Base-by-base conservation (phyloP, 2,329 filamentous ascomycete genomes). In the Penicillium sp. region DNA sequence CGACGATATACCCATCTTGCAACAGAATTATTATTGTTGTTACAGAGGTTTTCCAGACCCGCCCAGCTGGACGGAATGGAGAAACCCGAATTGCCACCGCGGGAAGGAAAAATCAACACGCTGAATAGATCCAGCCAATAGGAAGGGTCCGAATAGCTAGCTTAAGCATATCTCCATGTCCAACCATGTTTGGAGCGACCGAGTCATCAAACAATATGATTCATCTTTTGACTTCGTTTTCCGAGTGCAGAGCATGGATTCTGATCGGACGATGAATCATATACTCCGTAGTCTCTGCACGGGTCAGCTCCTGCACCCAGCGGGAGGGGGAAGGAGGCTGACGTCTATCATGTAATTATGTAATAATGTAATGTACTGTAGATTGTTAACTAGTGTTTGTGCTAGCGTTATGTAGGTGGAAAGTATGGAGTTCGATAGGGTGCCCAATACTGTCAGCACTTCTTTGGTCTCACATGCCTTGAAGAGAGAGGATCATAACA, bases 71-170 rank as follows among this genome's bases (percentile, higher is more conserved):
- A 30, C 59, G 56, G 65, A 67, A 64, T 64, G 56, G 61, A 62
- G 58, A 56, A 54, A 38, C 65, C 65, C 65, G 57, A 59, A 44
- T 69, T 65, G 68, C 68, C 68, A 70, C 68, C 56, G 53, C 28
- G 59, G 19, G 33, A 54, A 53, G 47, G 59, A 57, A 61, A 60
- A 63, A 62, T 51, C 50, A 47, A 53, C 44, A 59, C 42, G 50
- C 61, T 42, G 10, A 40, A 64, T 53, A 33, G 57, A 59, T 53
- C 62, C 62, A 26, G 30, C 67, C 67, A 68, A 67, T 69, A 6
- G 35, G 37, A 28, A 35, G 51, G n/a, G n/a, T 26, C 37, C 51
- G 30, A 40, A 26, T 40, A 24, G 51, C 51, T 40, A 40, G 51
- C 22, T 53, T 53, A 24, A 53, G 22, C 51, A 40, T 38, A 13